These are phyloP conservation scores for Metschnikowia sp. DNA, from an alignment of 805 yeast genomes.

Conservation along the genomic window DNA sequence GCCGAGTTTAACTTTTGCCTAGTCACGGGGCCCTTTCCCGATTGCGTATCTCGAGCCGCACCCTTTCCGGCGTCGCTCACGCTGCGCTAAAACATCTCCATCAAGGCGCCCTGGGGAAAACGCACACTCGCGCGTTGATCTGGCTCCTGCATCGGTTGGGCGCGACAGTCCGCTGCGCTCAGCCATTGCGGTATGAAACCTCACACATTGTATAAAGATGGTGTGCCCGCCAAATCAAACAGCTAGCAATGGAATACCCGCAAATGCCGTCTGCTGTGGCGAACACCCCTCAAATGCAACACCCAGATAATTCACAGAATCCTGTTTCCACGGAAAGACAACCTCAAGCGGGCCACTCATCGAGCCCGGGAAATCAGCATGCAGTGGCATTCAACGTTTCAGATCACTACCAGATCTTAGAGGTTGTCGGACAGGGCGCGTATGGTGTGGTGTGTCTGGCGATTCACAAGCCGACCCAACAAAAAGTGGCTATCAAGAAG, in stretches of 20 bases:
- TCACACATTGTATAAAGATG: constrained; percentile 1
- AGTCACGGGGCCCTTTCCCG: too few relatives aligned
- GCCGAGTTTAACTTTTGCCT: too few relatives aligned
- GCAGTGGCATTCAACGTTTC: constrained; percentile 73
- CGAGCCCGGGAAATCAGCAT: not conserved
- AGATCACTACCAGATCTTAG: constrained; percentile 79
- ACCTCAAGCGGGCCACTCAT: too few relatives aligned
- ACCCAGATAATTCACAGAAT: too few relatives aligned
- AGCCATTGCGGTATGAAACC: constrained; percentile 10
- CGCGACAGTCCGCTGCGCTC: constrained; percentile 2
- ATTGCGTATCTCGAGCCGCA: not conserved
- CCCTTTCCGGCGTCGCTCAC: not conserved
- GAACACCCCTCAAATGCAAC: not conserved
- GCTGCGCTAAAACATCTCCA: not conserved
- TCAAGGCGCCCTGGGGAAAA: too few relatives aligned
- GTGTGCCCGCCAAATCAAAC: too few relatives aligned
- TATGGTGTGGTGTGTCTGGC: constrained; percentile 94
- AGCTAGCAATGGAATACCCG: not conserved
- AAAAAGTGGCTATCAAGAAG: constrained; percentile 92
- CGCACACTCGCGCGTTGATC: too few relatives aligned
- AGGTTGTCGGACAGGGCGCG: constrained; percentile 93
- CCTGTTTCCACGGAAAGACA: too few relatives aligned
- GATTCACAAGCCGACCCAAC: constrained; percentile 77
- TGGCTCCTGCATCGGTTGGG: constrained; percentile 4
- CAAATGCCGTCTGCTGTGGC: constrained; percentile 6